Evolutionary conservation across 1,284 basidiomycete species (phyloP).

Genomic region (Cystobasidium slooffiae): DNA sequence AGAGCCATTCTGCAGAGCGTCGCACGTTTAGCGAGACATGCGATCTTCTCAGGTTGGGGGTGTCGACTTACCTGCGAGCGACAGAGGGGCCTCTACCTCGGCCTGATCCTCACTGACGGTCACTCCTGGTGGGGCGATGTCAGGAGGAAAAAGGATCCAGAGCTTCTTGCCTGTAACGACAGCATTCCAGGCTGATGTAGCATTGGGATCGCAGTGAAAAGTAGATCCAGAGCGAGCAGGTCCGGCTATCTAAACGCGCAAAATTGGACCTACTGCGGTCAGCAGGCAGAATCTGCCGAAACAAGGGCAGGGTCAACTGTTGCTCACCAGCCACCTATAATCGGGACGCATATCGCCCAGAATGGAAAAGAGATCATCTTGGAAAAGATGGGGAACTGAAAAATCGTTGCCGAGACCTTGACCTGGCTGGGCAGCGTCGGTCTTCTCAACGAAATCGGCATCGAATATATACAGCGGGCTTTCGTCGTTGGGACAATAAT

Average conservation of each 20-base stretch:
- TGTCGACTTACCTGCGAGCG: conserved; percentile 52
- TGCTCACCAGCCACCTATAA: conserved; percentile 54
- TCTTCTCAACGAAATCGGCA: conserved; percentile 54
- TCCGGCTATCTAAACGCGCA: conserved; percentile 52
- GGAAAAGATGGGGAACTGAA: conserved; percentile 51
- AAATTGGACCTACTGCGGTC: neutral
- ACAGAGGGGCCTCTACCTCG: conserved; percentile 57
- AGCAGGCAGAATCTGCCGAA: neutral
- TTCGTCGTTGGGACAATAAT: conserved; percentile 53
- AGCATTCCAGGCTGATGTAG: conserved; percentile 60
- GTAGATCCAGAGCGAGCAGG: conserved; percentile 55
- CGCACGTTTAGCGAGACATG: neutral
- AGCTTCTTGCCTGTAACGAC: conserved; percentile 57
- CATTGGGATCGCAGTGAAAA: conserved; percentile 53
- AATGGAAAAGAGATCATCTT: conserved; percentile 54
- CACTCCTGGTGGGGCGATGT: conserved; percentile 58
- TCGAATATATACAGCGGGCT: conserved; percentile 56
- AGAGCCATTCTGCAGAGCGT: conserved; percentile 56
- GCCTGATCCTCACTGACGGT: conserved; percentile 57
- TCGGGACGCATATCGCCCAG: conserved; percentile 54
- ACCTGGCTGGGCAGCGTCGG: conserved; percentile 18
- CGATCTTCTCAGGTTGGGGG: neutral
- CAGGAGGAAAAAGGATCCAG: conserved; percentile 59
- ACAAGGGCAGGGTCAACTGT: neutral
- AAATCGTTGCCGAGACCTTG: conserved; percentile 51